Evolutionary conservation across 169 alveolate species (phyloP), one percentile per base, ranked within the genome.

Genomic region (Pseudocohnilembus persalinus): DNA sequence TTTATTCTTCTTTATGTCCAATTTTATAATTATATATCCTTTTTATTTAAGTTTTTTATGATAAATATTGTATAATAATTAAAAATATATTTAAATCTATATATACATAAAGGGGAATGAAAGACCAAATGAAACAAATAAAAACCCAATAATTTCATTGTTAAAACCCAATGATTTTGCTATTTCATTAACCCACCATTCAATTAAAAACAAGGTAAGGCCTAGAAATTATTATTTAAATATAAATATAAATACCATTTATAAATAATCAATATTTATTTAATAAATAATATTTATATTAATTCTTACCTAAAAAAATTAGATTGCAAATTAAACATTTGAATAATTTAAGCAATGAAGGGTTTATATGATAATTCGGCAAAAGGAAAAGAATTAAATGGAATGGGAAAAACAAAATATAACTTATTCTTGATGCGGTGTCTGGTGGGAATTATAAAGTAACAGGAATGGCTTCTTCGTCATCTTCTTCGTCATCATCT

Each of bases 321-420:
- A 20, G 4, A 11, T 4, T 11, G 4, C 4, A 11, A 11, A 49
- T 20, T 11, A 49, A 49, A 49, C 68, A 11, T 49, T 20, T 49
- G 20, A 49, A 20, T 20, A 49, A 49, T 49, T 49, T 49, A 4
- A 49, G 4, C 68, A 49, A 49, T 11, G 68, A 49, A 20, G 68
- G 68, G 4, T 49, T 20, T 4, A 49, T 49, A 20, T 49, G 68
- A 49, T 49, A 49, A 11, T 4, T 11, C 4, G 26, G 68, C 6
- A 64, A 1, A 29, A 49, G 49, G 1, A 49, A 79, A 35, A 79
- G 34, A 26, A 79, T 25, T 35, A 79, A 79, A 79, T 79, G 84
- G 49, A 79, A 34, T 49, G 84, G 84, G 76, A 79, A 79, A 49
- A 49, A 79, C 1, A 79, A 28, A 0, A 79, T 79, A 64, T 49